Evolutionary conservation across 495 filamentous ascomycete species (phyloP).

Genomic region (Rhypophila decipiens): DNA sequence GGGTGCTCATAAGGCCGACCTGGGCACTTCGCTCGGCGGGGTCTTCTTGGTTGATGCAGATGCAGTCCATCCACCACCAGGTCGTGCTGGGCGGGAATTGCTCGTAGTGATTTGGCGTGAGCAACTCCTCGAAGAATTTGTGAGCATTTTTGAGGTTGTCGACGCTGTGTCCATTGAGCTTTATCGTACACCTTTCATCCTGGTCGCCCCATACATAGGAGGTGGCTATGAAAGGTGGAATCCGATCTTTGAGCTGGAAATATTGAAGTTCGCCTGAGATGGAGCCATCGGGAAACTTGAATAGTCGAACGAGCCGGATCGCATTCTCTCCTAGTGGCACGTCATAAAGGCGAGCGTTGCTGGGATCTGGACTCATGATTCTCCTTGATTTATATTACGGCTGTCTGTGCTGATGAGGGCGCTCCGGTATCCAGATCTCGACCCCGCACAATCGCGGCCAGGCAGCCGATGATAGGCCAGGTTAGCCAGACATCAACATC

Average conservation of each 20-base stretch:
- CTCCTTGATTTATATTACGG: no score
- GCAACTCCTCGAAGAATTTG: background rate
- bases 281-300: background rate
- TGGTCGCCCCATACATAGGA: slow-evolving; percentile 7
- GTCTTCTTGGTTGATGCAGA: slow-evolving; percentile 19
- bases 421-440: no score
- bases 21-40: slow-evolving; percentile 18
- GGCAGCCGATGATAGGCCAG: no score
- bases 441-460: no score
- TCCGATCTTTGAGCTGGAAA: background rate
- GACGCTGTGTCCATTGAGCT: background rate
- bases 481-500: no score
- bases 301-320: slow-evolving; percentile 4
- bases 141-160: background rate
- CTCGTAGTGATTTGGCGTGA: background rate
- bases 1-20: slow-evolving; percentile 20
- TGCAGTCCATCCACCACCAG: slow-evolving; percentile 20
- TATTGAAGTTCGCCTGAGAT: background rate
- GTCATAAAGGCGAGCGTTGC: background rate
- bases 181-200: background rate
- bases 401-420: no score
- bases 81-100: background rate
- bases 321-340: background rate
- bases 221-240: slow-evolving; percentile 3
- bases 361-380: no score